These are phyloP conservation scores for Leptographium wingfieldii DNA, from an alignment of 2,329 filamentous ascomycete genomes.

Conservation along the genomic window DNA sequence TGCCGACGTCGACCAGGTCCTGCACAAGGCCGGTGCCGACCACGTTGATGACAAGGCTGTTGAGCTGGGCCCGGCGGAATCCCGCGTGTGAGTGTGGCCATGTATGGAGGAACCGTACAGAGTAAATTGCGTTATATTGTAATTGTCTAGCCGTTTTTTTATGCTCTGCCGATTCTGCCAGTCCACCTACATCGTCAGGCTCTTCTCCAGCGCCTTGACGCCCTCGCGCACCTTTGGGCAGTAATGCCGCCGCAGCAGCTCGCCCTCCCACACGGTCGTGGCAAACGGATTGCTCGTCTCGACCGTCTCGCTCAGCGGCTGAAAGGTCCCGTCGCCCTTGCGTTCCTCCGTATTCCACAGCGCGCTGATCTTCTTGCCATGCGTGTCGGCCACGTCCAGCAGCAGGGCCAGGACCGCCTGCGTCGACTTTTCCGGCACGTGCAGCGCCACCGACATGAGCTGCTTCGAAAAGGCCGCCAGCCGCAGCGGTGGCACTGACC, in stretches of 20 bases:
- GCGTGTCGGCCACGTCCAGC: slow-evolving; percentile 64
- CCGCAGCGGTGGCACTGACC: slow-evolving; percentile 65
- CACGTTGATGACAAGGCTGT: not conserved
- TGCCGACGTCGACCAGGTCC: not conserved
- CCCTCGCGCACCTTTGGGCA: slow-evolving; percentile 76
- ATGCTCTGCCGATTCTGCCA: not conserved
- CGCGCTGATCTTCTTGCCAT: slow-evolving; percentile 69
- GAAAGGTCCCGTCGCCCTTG: slow-evolving; percentile 78
- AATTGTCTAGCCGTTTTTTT: not conserved
- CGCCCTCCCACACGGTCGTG: slow-evolving; percentile 85
- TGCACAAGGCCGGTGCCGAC: not conserved
- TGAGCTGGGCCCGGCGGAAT: not conserved
- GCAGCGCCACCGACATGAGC: slow-evolving; percentile 67
- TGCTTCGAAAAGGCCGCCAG: slow-evolving; percentile 92
- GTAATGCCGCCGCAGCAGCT: slow-evolving; percentile 74
- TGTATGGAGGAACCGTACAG: too few relatives aligned
- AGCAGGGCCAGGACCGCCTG: slow-evolving; percentile 70
- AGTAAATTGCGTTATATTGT: too few relatives aligned
- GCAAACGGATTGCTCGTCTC: slow-evolving; percentile 87
- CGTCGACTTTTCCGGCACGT: slow-evolving; percentile 80
- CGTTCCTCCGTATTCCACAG: slow-evolving; percentile 93
- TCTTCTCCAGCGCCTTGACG: slow-evolving; percentile 56
- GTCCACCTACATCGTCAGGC: slow-evolving; percentile 24
- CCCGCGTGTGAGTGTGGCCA: not conserved
- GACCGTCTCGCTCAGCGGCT: slow-evolving; percentile 57